Percentiles rank a stretch among this genome's conserved stretches.
Conservation (phyloP, 768 basidiomycete genomes). For the Boletales sp. region DNA sequence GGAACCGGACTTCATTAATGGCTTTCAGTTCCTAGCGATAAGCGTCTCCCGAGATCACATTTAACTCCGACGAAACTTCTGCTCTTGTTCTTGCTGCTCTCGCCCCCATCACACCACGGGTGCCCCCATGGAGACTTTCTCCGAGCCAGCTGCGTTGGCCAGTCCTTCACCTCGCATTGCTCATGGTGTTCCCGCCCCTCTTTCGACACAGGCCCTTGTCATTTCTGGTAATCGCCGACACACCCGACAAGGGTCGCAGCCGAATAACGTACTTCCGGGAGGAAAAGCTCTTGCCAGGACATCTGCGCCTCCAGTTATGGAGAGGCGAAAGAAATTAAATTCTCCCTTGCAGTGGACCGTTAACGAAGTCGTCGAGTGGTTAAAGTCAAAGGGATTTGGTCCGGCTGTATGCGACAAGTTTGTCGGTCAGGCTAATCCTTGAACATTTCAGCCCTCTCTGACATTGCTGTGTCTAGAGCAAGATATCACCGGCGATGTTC, state of each 20-base stretch:
- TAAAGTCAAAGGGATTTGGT: conserved; percentile 81
- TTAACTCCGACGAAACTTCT: conserved; percentile 26
- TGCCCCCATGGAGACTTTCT: conserved; percentile 18
- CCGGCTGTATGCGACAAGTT: conserved; percentile 81
- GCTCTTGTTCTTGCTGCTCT: conserved; percentile 20
- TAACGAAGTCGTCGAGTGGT: conserved; percentile 88
- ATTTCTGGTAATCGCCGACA: conserved; percentile 21
- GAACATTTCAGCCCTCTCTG: neutral
- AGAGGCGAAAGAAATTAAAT: conserved; percentile 29
- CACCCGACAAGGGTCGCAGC: conserved; percentile 37
- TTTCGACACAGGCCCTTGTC: conserved; percentile 30
- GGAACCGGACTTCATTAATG: conserved; percentile 14
- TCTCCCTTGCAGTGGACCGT: conserved; percentile 75
- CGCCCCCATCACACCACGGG: conserved; percentile 16
- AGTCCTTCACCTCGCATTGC: conserved; percentile 21
- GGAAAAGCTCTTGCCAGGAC: conserved; percentile 20
- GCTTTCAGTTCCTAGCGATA: conserved; percentile 16
- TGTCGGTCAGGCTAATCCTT: conserved; percentile 51
- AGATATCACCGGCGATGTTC: conserved; percentile 98
- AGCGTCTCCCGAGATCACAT: conserved; percentile 18
- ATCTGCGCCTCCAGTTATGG: conserved; percentile 17
- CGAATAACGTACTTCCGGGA: conserved; percentile 36
- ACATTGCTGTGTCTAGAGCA: conserved; percentile 60
- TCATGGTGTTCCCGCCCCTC: conserved; percentile 26
- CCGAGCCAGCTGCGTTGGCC: conserved; percentile 15